Evolutionary conservation across 768 basidiomycete genomes (phyloP).

Genomic region (Boletus pseudopeckii): DNA sequence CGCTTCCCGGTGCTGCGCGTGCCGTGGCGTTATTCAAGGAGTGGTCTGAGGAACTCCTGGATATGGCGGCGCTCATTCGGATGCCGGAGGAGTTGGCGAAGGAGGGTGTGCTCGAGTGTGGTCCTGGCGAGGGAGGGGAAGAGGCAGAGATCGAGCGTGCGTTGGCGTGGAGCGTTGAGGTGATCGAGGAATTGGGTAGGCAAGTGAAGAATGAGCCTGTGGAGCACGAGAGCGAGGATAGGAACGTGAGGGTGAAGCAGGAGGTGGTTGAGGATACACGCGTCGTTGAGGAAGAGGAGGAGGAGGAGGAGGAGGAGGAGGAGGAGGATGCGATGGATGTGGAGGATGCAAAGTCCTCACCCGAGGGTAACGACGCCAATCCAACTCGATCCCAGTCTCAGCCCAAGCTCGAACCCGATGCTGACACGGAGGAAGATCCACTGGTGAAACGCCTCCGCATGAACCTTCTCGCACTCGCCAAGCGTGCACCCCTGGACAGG

Average conservation of each 20-base stretch:
- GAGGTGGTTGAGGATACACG: constrained; percentile 7
- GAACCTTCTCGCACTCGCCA: constrained; percentile 73
- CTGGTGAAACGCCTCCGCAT: constrained; percentile 57
- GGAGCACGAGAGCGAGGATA: not conserved
- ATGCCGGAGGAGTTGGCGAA: constrained; percentile 38
- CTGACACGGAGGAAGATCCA: constrained; percentile 41
- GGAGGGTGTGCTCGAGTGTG: constrained; percentile 28
- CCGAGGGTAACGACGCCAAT: not conserved
- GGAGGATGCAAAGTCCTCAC: constrained; percentile 21
- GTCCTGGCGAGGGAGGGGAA: constrained; percentile 18
- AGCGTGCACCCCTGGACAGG: constrained; percentile 71
- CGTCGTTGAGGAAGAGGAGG: not conserved
- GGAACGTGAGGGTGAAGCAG: constrained; percentile 12
- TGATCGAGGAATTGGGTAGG: constrained; percentile 42
- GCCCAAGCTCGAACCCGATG: not conserved
- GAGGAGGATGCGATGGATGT: constrained; percentile 18
- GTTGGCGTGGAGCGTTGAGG: constrained; percentile 53
- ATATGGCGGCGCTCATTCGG: constrained; percentile 42
- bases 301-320: not conserved
- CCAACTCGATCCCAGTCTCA: not conserved
- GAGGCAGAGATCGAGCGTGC: constrained; percentile 36
- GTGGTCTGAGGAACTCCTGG: constrained; percentile 28
- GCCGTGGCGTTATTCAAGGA: constrained; percentile 1
- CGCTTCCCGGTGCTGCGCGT: constrained; percentile 13
- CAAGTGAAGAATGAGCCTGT: not conserved